These are phyloP conservation scores for Crithidia acanthocephali DNA, from an alignment of 208 protist species.

Conservation along the genomic window DNA sequence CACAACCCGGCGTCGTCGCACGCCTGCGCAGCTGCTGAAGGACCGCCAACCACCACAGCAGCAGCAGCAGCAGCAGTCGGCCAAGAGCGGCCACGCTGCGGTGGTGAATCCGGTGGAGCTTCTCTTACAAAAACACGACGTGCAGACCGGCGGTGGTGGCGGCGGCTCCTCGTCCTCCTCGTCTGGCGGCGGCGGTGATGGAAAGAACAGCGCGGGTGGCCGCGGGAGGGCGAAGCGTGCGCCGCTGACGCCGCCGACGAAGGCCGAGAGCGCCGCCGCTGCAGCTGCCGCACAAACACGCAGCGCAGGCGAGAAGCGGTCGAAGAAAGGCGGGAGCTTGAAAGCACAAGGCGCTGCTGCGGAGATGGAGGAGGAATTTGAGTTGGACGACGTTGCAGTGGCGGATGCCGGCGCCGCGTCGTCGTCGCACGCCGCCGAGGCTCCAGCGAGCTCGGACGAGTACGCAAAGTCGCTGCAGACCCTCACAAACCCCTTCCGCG, in stretches of 20 bases:
- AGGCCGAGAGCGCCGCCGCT: neutral
- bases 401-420: neutral
- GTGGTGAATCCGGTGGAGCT: slow-evolving; percentile 14
- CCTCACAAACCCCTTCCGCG: slow-evolving; percentile 72
- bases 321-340: neutral
- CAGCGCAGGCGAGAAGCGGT: neutral
- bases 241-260: slow-evolving; percentile 15
- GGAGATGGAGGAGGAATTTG: neutral
- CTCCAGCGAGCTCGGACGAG: neutral
- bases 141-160: neutral
- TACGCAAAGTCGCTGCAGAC: slow-evolving; percentile 22
- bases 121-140: slow-evolving; percentile 24
- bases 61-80: too few species aligned
- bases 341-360: too few species aligned
- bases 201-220: neutral
- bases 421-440: neutral
- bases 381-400: neutral
- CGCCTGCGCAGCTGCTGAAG: slow-evolving; percentile 15
- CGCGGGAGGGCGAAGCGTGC: neutral
- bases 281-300: neutral
- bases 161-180: neutral
- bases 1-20: slow-evolving; percentile 6
- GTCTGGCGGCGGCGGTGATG: neutral
- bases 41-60: neutral
- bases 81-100: neutral